These are phyloP conservation scores for Talaromyces wortmannii DNA, from an alignment of 495 filamentous ascomycete genomes.

Conservation along the genomic window DNA sequence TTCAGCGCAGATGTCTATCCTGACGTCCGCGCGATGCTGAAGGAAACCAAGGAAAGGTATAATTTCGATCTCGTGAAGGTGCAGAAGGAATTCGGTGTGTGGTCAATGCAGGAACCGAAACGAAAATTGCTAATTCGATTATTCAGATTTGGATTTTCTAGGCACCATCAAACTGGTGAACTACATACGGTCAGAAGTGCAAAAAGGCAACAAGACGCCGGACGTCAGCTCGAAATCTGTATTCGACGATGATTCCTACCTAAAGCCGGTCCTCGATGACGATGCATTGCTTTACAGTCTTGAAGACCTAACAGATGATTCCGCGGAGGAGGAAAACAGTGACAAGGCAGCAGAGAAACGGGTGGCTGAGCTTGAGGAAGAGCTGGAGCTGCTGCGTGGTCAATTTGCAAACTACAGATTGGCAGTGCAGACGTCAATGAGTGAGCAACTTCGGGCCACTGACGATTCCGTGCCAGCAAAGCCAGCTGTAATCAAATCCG, in stretches of 20 bases:
- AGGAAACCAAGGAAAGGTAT: constrained; percentile 64
- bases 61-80: constrained; percentile 67
- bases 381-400: constrained; percentile 53
- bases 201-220: constrained; percentile 42
- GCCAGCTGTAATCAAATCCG: constrained; percentile 14
- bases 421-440: constrained; percentile 63
- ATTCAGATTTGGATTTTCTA: constrained; percentile 69
- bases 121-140: background rate
- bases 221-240: constrained; percentile 48
- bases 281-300: constrained; percentile 79
- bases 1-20: constrained; percentile 62
- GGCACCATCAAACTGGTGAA: constrained; percentile 81
- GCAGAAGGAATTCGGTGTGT: constrained; percentile 55
- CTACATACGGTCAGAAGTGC: constrained; percentile 56
- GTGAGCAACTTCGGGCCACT: constrained; percentile 55
- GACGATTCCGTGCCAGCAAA: constrained; percentile 21
- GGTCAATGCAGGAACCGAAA: background rate
- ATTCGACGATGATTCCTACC: constrained; percentile 67
- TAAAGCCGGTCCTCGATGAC: constrained; percentile 84
- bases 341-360: constrained; percentile 38
- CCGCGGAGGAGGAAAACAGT: constrained; percentile 10
- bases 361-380: constrained; percentile 62
- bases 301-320: constrained; percentile 59
- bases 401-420: constrained; percentile 68
- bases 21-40: constrained; percentile 59